Conservation (phyloP, 2,329 filamentous ascomycete species). For the Epichloe gansuensis region DNA sequence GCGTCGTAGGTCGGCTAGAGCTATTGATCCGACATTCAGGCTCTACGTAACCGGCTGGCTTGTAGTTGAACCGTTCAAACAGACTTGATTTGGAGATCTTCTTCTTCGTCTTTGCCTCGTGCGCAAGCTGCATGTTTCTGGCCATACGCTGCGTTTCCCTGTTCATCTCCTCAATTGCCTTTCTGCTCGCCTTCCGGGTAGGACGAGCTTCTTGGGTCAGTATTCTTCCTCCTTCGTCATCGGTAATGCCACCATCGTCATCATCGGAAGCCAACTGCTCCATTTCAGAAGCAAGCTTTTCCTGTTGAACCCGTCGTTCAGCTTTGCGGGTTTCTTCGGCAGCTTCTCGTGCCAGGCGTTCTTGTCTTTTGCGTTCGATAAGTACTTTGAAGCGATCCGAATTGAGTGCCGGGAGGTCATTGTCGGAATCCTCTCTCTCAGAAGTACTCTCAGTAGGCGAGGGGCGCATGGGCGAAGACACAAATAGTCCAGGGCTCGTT, state of each 20-base stretch:
- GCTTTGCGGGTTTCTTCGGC: conserved; percentile 36
- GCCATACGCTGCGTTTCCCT: conserved; percentile 86
- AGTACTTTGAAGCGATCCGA: conserved; percentile 57
- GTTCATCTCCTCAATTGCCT: conserved; percentile 87
- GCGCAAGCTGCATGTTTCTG: conserved; percentile 79
- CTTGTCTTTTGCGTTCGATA: conserved; percentile 58
- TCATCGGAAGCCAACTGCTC: conserved; percentile 25
- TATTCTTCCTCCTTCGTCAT: conserved; percentile 49
- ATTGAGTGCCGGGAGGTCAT: conserved; percentile 32
- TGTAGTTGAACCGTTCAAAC: conserved; percentile 73
- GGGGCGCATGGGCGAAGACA: conserved; percentile 34
- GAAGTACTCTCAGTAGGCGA: conserved; percentile 17
- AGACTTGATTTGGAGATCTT: conserved; percentile 75
- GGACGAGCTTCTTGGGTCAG: conserved; percentile 59
- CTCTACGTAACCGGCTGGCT: conserved; percentile 23
- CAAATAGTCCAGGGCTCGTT: conserved; percentile 38
- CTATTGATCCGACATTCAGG: conserved; percentile 21
- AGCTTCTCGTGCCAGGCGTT: conserved; percentile 55
- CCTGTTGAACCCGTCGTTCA: conserved; percentile 27
- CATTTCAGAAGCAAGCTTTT: conserved; percentile 22
- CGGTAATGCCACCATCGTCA: conserved; percentile 39
- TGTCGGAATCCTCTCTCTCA: conserved; percentile 30
- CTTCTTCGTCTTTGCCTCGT: conserved; percentile 83
- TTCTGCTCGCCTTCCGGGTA: conserved; percentile 80
- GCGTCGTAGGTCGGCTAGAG: conserved; percentile 43